These are phyloP conservation scores for Adansonia grandidieri DNA, from an alignment of 441 rosid species.

Conservation along the genomic window DNA sequence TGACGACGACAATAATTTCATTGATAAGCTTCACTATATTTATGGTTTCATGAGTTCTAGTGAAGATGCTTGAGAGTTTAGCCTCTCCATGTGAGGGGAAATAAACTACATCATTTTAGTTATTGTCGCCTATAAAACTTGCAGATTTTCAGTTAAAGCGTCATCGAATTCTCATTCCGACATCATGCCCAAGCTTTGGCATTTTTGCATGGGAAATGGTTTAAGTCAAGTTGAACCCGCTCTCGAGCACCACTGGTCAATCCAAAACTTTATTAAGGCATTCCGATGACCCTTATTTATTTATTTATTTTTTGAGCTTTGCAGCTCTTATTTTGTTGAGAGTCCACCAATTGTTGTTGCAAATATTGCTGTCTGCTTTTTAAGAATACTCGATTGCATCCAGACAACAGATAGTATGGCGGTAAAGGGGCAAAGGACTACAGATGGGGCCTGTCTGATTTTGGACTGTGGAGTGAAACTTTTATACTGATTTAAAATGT, in stretches of 20 bases:
- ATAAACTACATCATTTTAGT: neutral
- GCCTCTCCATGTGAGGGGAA: neutral
- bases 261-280: slow-evolving; percentile 7
- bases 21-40: neutral
- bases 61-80: neutral
- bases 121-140: neutral
- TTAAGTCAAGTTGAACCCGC: neutral
- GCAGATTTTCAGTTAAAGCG: neutral
- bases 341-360: neutral
- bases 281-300: neutral
- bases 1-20: neutral
- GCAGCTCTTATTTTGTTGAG: neutral
- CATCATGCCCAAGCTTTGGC: neutral
- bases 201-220: neutral
- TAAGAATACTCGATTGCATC: neutral
- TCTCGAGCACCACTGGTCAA: neutral
- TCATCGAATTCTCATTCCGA: neutral
- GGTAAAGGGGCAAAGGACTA: neutral
- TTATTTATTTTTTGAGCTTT: neutral
- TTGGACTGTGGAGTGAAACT: neutral
- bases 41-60: neutral
- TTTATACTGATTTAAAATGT: neutral
- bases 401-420: neutral
- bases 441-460: neutral
- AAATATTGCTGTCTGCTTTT: neutral